Base-by-base conservation (phyloP, 371 early-diverging fungal species). In the Vittaforma corneae region DNA sequence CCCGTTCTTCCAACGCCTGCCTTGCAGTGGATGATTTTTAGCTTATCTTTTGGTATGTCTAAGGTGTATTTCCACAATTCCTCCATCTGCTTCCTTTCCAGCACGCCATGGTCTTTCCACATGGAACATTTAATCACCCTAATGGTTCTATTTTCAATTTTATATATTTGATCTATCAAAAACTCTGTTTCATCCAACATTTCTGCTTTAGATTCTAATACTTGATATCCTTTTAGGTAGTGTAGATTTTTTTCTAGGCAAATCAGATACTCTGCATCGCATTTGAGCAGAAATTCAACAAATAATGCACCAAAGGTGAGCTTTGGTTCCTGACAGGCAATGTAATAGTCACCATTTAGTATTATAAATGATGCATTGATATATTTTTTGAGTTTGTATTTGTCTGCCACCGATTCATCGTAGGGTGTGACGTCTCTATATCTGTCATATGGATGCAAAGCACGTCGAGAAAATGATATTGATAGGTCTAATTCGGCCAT, bases 1-100 rank as follows among this genome's bases (percentile, higher is more conserved):
- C 93, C 96, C 0, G 94, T 89, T 52, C 96, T 82, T 4, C 94
- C 96, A 59, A 91, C 89, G 0, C 96, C 96, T n/a, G 96, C 96
- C 26, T 86, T 84, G 71, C 94, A 93, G 69, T 95, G 96, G 0
- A 95, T 40, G 37, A 91, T 74, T 28, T 84, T 78, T 1, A 81
- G 74, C 0, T 82, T 82, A 72, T 57, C 33, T 4, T 46, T 44
- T 11, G 51, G 20, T 18, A 47, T 48, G 22, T 55, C 37, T 22
- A 22, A 32, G 35, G 48, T 48, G 34, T 61, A 48, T 9, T 55
- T 44, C 24, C 56, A 62, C 24, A 74, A 66, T 0, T 30, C n/a
- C 29, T 45, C 24, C 22, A 74, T 45, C 33, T 70, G 47, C 11
- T 35, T 9, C 1, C 3, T 22, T 0, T 29, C 24, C 29, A 62